These are phyloP conservation scores for Hypholoma fasciculare DNA, from an alignment of 768 basidiomycete species.

Conservation along the genomic window DNA sequence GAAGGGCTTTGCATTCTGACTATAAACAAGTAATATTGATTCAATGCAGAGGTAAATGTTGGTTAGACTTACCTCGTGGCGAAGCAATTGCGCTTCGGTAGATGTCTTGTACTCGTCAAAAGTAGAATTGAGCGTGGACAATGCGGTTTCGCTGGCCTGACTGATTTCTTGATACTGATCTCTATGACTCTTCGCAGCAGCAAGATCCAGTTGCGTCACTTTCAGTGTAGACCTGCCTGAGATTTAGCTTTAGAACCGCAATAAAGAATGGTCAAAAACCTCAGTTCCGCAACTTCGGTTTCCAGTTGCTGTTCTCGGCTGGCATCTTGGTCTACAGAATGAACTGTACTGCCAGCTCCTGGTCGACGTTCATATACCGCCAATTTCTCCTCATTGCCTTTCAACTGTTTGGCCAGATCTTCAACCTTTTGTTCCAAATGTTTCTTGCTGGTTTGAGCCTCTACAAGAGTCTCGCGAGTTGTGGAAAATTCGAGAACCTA, in stretches of 20 bases:
- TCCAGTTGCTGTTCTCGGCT: constrained; percentile 79
- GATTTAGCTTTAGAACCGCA: background rate
- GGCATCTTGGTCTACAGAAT: constrained; percentile 43
- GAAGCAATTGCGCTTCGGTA: constrained; percentile 67
- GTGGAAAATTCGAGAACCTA: constrained; percentile 66
- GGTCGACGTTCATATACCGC: constrained; percentile 80
- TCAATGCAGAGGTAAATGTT: constrained; percentile 28
- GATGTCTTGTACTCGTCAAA: constrained; percentile 80
- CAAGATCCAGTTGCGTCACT: constrained; percentile 75
- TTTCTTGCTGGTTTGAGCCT: constrained; percentile 76
- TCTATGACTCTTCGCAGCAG: constrained; percentile 67
- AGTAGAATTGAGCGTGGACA: constrained; percentile 66
- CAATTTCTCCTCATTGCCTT: constrained; percentile 82
- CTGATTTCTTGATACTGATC: constrained; percentile 88
- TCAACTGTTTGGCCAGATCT: constrained; percentile 59
- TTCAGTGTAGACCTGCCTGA: constrained; percentile 67
- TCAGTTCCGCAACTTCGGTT: constrained; percentile 80
- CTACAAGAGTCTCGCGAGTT: constrained; percentile 68
- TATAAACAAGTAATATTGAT: constrained; percentile 24
- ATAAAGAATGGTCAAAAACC: constrained; percentile 42
- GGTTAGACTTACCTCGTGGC: constrained; percentile 58
- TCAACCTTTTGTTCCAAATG: constrained; percentile 75
- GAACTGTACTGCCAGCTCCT: constrained; percentile 31
- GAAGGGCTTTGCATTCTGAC: constrained; percentile 64
- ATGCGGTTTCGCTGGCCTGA: constrained; percentile 76